Conservation (phyloP, 169 alveolate genomes). For the Plasmodium cynomolgi region DNA sequence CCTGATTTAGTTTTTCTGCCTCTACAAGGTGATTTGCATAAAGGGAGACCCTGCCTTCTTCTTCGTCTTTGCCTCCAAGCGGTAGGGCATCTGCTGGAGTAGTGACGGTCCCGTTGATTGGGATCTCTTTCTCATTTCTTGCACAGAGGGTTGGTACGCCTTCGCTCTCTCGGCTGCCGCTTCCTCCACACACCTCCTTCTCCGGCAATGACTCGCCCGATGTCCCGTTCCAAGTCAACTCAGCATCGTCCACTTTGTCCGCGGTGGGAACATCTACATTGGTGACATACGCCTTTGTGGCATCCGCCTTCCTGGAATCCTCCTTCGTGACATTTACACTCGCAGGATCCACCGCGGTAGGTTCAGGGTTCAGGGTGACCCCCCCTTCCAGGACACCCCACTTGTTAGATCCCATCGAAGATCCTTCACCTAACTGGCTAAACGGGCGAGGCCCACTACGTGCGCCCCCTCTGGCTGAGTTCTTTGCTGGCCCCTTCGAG, state of each 20-base stretch:
- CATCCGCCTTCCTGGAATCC: too few relatives aligned
- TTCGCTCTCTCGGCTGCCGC: background rate
- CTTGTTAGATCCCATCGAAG: background rate
- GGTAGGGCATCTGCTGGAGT: background rate
- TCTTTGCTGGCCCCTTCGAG: background rate
- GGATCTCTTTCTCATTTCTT: background rate
- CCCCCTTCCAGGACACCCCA: background rate
- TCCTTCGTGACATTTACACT: too few relatives aligned
- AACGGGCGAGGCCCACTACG: background rate
- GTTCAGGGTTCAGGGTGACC: too few relatives aligned
- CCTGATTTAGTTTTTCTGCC: slow-evolving; percentile 64
- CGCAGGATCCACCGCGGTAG: too few relatives aligned
- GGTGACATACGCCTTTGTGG: too few relatives aligned
- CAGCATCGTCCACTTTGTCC: background rate
- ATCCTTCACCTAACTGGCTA: background rate
- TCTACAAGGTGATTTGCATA: slow-evolving; percentile 15
- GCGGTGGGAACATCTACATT: background rate
- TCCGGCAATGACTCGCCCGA: background rate
- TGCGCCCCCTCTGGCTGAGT: background rate
- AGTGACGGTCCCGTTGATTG: background rate
- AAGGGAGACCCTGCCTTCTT: background rate
- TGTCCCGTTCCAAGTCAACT: background rate
- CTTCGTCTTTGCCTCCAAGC: background rate
- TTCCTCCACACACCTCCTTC: background rate
- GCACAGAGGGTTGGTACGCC: background rate